phyloP scores from a whole-genome alignment of 805 yeast species.

The Candida khao-thaluensis region DNA sequence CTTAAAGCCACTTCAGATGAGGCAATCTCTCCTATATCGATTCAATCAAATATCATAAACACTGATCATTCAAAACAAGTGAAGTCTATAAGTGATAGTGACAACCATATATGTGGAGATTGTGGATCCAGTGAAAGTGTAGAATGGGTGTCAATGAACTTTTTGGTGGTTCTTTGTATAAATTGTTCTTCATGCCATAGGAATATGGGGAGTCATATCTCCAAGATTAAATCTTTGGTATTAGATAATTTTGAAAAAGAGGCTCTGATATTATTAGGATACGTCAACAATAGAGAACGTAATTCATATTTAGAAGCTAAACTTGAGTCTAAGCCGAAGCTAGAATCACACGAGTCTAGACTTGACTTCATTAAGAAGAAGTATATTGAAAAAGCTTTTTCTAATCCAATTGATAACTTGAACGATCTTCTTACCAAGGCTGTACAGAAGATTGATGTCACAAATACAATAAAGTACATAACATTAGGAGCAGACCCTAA shows the following conservation, averaged over 20 bases:
- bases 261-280: constrained; percentile 49
- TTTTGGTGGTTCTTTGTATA: constrained; percentile 71
- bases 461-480: constrained; percentile 42
- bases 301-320: constrained; percentile 60
- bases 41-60: constrained; percentile 21
- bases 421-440: constrained; percentile 49
- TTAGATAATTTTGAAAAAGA: constrained; percentile 70
- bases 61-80: constrained; percentile 39
- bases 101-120: constrained; percentile 73
- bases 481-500: constrained; percentile 50
- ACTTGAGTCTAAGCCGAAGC: constrained; percentile 9
- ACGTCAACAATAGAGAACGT: constrained; percentile 51
- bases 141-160: constrained; percentile 85
- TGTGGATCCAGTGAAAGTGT: constrained; percentile 65
- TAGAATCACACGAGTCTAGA: constrained; percentile 46
- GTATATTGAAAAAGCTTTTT: constrained; percentile 55
- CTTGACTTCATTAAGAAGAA: constrained; percentile 62
- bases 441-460: constrained; percentile 49
- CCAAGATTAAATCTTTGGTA: constrained; percentile 76
- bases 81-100: constrained; percentile 40
- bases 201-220: constrained; percentile 76
- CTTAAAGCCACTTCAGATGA: not conserved
- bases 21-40: constrained; percentile 7
- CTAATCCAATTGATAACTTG: constrained; percentile 21
- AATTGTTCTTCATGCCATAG: constrained; percentile 89